Percentiles rank a stretch among this genome's conserved stretches.
These are phyloP conservation scores for Knufia petricola DNA, from an alignment of 2,329 filamentous ascomycete species.

Conservation along the genomic window DNA sequence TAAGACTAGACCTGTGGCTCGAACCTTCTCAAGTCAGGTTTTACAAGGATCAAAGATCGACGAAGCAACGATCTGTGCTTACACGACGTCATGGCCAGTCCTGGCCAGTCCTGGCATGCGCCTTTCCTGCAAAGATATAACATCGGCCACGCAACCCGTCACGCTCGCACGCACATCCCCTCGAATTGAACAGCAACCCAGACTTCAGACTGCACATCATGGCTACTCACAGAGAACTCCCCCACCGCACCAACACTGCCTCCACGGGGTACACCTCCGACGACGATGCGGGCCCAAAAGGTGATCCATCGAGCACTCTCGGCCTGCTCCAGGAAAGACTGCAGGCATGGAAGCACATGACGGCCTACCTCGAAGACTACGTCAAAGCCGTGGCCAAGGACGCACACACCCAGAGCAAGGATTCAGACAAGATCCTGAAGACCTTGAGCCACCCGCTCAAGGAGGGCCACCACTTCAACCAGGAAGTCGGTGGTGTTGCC, in stretches of 20 bases:
- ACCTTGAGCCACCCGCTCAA: constrained; percentile 75
- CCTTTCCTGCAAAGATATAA: no score
- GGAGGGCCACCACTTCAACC: constrained; percentile 89
- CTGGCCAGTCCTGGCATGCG: no score
- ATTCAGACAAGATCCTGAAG: constrained; percentile 92
- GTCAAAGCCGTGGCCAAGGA: constrained; percentile 75
- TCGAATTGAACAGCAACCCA: no score
- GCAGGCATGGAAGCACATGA: constrained; percentile 92
- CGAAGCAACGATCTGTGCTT: no score
- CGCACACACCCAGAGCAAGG: constrained; percentile 75
- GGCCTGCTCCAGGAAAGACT: constrained; percentile 76
- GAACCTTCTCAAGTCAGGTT: no score
- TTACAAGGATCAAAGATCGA: no score
- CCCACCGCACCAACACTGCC: constrained; percentile 14
- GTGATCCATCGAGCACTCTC: constrained; percentile 60
- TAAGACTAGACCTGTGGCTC: no score
- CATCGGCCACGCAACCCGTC: no score
- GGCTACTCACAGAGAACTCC: constrained; percentile 12
- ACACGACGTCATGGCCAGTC: no score
- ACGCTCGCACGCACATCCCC: no score
- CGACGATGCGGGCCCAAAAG: constrained; percentile 51
- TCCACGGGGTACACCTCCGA: constrained; percentile 27
- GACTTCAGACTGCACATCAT: no score
- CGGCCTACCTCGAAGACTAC: constrained; percentile 85
- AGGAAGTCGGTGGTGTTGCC: constrained; percentile 74